phyloP scores from a whole-genome alignment of 2,329 filamentous ascomycete species.

The Hypoxylon sp. region DNA sequence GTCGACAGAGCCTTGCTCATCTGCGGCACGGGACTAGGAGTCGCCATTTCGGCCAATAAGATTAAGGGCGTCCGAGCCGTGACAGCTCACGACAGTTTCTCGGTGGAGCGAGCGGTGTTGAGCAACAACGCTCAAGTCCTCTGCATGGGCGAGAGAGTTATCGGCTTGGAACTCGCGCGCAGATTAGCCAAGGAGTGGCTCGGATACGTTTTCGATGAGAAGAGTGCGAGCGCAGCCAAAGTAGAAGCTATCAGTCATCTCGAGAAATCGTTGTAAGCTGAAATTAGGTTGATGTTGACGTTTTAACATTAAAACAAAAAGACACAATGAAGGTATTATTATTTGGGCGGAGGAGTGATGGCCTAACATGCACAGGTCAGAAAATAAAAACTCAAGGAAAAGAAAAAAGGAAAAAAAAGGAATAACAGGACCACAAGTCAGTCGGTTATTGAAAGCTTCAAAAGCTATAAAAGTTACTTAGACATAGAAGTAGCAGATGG shows the following conservation, averaged over 20 bases:
- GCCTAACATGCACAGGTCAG: background rate
- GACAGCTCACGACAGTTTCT: constrained; percentile 89
- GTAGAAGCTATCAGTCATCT: constrained; percentile 61
- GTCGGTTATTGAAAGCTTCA: background rate
- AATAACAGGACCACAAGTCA: background rate
- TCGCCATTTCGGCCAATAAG: constrained; percentile 92
- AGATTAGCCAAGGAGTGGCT: constrained; percentile 86
- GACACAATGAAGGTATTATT: background rate
- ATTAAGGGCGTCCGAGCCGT: constrained; percentile 88
- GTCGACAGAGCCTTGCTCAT: constrained; percentile 85
- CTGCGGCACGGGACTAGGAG: constrained; percentile 88
- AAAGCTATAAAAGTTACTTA: constrained; percentile 4
- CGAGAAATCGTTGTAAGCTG: constrained; percentile 51
- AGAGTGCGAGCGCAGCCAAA: constrained; percentile 66
- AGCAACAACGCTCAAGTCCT: constrained; percentile 91
- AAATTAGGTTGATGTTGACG: background rate
- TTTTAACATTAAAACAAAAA: background rate
- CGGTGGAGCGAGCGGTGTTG: constrained; percentile 82
- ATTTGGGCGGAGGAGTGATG: background rate
- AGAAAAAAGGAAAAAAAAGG: background rate
- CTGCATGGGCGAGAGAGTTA: constrained; percentile 87
- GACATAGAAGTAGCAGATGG: constrained; percentile 1
- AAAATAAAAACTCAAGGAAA: background rate
- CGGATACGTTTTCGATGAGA: constrained; percentile 82
- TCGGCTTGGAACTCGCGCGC: constrained; percentile 84